Base-by-base conservation (phyloP, 768 basidiomycete species). In the Mycena belliarum region DNA sequence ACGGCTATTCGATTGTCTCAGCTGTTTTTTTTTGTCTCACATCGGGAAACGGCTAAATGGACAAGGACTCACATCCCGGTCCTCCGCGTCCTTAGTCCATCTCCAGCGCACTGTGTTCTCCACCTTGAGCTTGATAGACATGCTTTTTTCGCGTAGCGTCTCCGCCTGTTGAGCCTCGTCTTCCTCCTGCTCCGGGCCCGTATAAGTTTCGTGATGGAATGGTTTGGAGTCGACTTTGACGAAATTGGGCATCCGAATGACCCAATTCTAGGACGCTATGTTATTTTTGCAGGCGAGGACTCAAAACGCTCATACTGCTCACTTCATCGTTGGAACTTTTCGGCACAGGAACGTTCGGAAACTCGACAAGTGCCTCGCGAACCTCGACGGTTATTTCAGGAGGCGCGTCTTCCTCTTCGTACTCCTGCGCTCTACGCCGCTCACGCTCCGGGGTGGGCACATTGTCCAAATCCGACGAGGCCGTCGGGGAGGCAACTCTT, bases 21-120 rank as follows among this genome's bases (percentile, higher is more conserved):
- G 78, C 95, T 97, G 70, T 38, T 35, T 25, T 24, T 33, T 42
- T 41, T 35, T 38, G n/a, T 15, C 33, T 4, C n/a, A 35, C 38
- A 35, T 48, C 6, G 33, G 48, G 41, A 49, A 55, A 42, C 11
- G 49, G 32, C 45, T 55, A n/a, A 58, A 52, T 42, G 43, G 35
- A 29, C 40, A 37, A 43, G 40, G 11, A 80, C 91, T 76, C 66
- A 95, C 95, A 66, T 91, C 88, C 66, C 84, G 75, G 7, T 88
- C 91, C 38, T 79, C 75, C 55, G 81, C 81, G 62, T 91, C 89
- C 69, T 89, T 90, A 1, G 80, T 79, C 97, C 97, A 99, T 65
- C 88, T 85, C 97, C 97, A 99, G 37, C 97, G 83, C 20, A 98
- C 80, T 6, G 95, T 95, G 71, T 97, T 97, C 76, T 94, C 92